phyloP scores from a whole-genome alignment of 169 alveolate genomes.

The Plasmodium reichenowi region DNA sequence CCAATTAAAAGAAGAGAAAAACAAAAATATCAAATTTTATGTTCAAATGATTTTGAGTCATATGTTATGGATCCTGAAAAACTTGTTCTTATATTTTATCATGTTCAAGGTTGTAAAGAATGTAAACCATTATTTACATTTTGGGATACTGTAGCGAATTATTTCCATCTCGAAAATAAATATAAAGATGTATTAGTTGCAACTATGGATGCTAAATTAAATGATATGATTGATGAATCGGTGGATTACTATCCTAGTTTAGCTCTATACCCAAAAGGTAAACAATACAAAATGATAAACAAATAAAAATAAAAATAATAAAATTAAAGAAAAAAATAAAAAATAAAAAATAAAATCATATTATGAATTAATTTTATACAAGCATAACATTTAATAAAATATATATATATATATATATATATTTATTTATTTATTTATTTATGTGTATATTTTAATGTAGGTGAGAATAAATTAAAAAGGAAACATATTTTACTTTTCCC shows the following conservation, averaged over 20 bases:
- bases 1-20: constrained; percentile 36
- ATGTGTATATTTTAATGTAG: constrained; percentile 5
- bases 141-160: constrained; percentile 42
- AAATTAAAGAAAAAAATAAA: not conserved
- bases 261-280: constrained; percentile 65
- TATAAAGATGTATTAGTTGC: constrained; percentile 60
- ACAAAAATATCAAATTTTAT: constrained; percentile 33
- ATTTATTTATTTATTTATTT: not conserved
- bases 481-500: constrained; percentile 47
- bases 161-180: constrained; percentile 52
- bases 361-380: too few species aligned
- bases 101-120: constrained; percentile 74
- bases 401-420: not conserved
- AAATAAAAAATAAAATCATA: too few species aligned
- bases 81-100: constrained; percentile 51
- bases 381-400: too few species aligned
- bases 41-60: constrained; percentile 60
- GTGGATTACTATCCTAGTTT: constrained; percentile 41
- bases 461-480: constrained; percentile 46
- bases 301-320: not conserved
- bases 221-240: constrained; percentile 64
- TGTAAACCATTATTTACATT: constrained; percentile 49
- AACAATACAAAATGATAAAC: not conserved
- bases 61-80: constrained; percentile 56
- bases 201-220: constrained; percentile 71